Base-by-base conservation (phyloP, 768 basidiomycete species). In the Auriculariales sp. region DNA sequence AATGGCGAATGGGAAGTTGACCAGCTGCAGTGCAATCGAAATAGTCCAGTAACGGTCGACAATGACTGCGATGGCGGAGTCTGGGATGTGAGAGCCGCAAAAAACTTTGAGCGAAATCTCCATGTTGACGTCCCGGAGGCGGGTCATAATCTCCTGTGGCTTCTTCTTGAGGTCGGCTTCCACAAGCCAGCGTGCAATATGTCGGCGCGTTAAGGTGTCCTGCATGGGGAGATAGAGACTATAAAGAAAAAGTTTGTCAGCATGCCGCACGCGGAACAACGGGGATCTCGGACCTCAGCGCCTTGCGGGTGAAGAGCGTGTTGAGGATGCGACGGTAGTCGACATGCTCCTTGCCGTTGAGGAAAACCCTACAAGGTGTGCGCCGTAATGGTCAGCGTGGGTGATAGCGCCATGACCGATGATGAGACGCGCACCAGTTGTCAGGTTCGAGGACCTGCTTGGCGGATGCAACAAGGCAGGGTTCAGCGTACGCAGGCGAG, bases 41-140 rank as follows among this genome's bases (percentile, higher is more conserved):
- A 99, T 95, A 52, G 74, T 72, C 94, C 94, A 98, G 69, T 98
- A 98, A 61, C 90, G 91, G 56, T 87, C 81, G 60, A 77, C 83
- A 61, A 99, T 92, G 61, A 90, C 87, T 14, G 66, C 60, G 24
- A 81, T 77, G 33, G 83, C 87, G 6, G 78, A 66, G 14, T 90
- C 82, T 27, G 89, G 79, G 56, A 98, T 83, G 65, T 98, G 88
- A 53, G 71, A 67, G 15, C 95, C 95, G 60, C 93, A 91, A 69
- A 99, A 99, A 49, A 98, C 94, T 48, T 81, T 79, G 31, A 99
- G 80, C 2, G 93, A 97, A 3, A 91, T 92, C 54, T 92, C 85
- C 93, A 99, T 98, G 70, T 98, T 98, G 54, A 95, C 71, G 59
- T 83, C 78, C 53, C 95, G 87, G 58, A 90, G 82, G n/a, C 72